These are phyloP conservation scores for Escallonia herrerae DNA, from an alignment of 129 eudicot species.

Conservation along the genomic window DNA sequence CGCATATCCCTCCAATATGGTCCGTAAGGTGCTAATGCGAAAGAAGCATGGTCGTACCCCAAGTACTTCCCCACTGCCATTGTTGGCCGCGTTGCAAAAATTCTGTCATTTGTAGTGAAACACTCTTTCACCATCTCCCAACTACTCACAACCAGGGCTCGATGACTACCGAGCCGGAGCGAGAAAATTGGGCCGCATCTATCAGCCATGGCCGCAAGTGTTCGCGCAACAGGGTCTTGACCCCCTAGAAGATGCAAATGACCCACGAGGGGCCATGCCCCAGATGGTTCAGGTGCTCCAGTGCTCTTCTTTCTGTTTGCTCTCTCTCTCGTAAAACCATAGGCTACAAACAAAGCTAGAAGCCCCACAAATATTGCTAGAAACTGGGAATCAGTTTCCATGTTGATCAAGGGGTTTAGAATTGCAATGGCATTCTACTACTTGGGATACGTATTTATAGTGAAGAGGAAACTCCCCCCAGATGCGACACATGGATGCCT, in stretches of 20 bases:
- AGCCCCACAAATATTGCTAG: slow-evolving; percentile 1
- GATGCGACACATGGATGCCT: too few relatives aligned
- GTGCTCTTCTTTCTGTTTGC: not conserved
- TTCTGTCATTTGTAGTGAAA: slow-evolving; percentile 47
- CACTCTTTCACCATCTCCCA: slow-evolving; percentile 46
- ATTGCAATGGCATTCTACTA: too few relatives aligned
- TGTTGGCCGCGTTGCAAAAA: slow-evolving; percentile 43
- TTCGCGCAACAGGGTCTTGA: slow-evolving; percentile 39
- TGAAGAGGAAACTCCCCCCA: too few relatives aligned
- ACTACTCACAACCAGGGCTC: slow-evolving; percentile 47
- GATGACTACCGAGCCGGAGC: slow-evolving; percentile 43
- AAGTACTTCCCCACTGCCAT: slow-evolving; percentile 45
- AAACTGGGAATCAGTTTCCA: not conserved
- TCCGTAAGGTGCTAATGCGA: slow-evolving; percentile 55
- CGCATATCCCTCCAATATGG: slow-evolving; percentile 55
- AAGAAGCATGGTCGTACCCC: slow-evolving; percentile 35
- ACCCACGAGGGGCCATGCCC: slow-evolving; percentile 55
- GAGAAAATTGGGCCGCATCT: slow-evolving; percentile 44
- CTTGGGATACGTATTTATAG: too few relatives aligned
- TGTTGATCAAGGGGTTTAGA: not conserved
- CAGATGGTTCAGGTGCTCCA: slow-evolving; percentile 46
- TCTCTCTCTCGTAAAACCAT: not conserved
- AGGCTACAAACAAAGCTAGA: slow-evolving; percentile 5
- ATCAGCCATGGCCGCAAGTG: slow-evolving; percentile 42
- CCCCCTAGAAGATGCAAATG: slow-evolving; percentile 46